Conservation (phyloP, 23 red algal genomes). For the Gracilaria gracilis region DNA sequence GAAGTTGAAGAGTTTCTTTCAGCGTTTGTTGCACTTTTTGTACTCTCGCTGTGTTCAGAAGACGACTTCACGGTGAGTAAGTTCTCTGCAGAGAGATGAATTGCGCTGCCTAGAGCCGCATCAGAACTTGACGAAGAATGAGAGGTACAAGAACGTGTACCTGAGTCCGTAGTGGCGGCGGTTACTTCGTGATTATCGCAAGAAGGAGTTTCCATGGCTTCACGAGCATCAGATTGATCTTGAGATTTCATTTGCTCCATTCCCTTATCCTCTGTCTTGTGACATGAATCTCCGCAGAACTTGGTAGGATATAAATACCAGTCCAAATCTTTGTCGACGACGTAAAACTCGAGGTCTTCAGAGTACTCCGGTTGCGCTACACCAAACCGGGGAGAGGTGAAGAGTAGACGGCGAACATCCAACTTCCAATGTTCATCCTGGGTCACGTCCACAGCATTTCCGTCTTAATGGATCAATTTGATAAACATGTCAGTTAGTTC, state of each 20-base stretch:
- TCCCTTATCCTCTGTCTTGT: no score
- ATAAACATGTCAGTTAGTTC: neutral
- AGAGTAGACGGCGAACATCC: neutral
- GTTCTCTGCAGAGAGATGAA: neutral
- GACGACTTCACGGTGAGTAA: neutral
- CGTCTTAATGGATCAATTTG: neutral
- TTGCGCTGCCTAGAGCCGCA: neutral
- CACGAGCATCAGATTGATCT: neutral
- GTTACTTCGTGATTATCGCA: neutral
- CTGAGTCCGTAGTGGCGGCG: neutral
- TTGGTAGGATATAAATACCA: constrained; percentile 1
- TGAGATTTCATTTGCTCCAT: neutral
- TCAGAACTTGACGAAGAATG: neutral
- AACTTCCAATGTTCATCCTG: neutral
- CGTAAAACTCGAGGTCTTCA: constrained; percentile 8
- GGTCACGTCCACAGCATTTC: neutral
- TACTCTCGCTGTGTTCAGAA: neutral
- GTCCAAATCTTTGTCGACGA: neutral
- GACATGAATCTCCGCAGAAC: neutral
- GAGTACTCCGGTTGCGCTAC: neutral
- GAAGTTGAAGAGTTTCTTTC: neutral
- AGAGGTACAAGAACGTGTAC: neutral
- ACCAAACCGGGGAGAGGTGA: neutral
- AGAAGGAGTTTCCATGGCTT: neutral
- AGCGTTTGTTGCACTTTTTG: neutral